Evolutionary conservation across 768 basidiomycete genomes (phyloP).

Genomic region (Hypholoma sublateritium): DNA sequence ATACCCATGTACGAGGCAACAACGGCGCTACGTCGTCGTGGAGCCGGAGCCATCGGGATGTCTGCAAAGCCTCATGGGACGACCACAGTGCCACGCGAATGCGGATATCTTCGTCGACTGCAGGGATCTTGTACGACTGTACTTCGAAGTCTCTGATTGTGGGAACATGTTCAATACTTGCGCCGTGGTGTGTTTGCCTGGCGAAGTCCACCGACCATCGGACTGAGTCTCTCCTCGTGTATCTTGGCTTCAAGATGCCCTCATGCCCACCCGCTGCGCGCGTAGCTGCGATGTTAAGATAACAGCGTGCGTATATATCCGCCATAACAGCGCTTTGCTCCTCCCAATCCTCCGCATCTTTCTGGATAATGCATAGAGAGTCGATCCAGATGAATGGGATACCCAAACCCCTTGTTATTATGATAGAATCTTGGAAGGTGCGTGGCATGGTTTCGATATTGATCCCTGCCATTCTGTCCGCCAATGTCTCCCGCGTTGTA

Average conservation of each 20-base stretch:
- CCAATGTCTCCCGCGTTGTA: slow-evolving; percentile 13
- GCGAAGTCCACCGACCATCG: slow-evolving; percentile 11
- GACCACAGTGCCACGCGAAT: slow-evolving; percentile 11
- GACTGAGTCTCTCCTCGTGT: slow-evolving; percentile 10
- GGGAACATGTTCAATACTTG: slow-evolving; percentile 1
- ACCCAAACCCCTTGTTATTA: slow-evolving; percentile 9
- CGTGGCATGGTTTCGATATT: slow-evolving; percentile 9
- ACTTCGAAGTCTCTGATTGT: slow-evolving; percentile 9
- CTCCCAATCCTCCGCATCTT: slow-evolving; percentile 16
- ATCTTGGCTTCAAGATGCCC: slow-evolving; percentile 7
- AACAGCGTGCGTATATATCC: slow-evolving; percentile 14
- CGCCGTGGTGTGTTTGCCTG: not conserved
- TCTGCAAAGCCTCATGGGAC: slow-evolving; percentile 15
- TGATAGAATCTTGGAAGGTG: slow-evolving; percentile 13
- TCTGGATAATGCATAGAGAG: slow-evolving; percentile 16
- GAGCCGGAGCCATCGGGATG: slow-evolving; percentile 11
- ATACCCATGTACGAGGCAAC: slow-evolving; percentile 16
- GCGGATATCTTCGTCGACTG: slow-evolving; percentile 6
- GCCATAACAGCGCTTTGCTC: slow-evolving; percentile 17
- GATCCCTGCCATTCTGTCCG: slow-evolving; percentile 9
- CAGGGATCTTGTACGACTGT: slow-evolving; percentile 9
- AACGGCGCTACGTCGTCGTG: slow-evolving; percentile 9
- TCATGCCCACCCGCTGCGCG: slow-evolving; percentile 14
- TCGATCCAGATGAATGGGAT: slow-evolving; percentile 17
- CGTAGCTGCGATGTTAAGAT: slow-evolving; percentile 15